Conservation (phyloP, 2,329 filamentous ascomycete genomes). For the Ascocoryne sarcoides region DNA sequence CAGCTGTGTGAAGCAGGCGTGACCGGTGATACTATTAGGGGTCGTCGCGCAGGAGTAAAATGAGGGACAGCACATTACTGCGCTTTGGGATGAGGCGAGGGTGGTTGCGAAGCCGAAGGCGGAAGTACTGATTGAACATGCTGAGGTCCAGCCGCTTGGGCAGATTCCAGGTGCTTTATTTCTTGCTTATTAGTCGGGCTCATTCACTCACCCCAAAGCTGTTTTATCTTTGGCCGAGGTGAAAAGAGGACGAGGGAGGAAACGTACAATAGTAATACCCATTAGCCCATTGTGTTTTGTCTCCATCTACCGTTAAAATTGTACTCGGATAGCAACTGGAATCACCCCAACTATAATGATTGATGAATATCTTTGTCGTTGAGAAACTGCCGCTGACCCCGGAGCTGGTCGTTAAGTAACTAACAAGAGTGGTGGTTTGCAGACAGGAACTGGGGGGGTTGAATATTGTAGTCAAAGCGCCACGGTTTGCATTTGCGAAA, state of each 20-base stretch:
- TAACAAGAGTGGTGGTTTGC: conserved; percentile 4
- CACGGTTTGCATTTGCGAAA: conserved; percentile 8
- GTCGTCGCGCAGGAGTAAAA: conserved; percentile 5
- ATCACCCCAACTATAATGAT: conserved; percentile 10
- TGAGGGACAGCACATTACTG: conserved; percentile 11
- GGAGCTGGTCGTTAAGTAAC: conserved; percentile 5
- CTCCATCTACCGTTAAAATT: conserved; percentile 5
- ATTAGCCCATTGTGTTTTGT: conserved; percentile 6
- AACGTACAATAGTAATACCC: conserved; percentile 8
- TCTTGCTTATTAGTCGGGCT: background rate
- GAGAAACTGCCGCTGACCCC: background rate
- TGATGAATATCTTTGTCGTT: conserved; percentile 9
- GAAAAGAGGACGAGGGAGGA: too few relatives aligned
- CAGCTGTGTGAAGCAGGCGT: conserved; percentile 4
- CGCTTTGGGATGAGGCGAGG: conserved; percentile 2
- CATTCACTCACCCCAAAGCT: too few relatives aligned
- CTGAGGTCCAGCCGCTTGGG: conserved; percentile 7
- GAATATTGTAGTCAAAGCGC: conserved; percentile 10
- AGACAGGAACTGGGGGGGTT: conserved; percentile 11
- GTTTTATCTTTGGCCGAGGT: too few relatives aligned
- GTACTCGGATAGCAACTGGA: conserved; percentile 6
- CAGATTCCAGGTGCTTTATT: conserved; percentile 7
- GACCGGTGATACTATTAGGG: conserved; percentile 3
- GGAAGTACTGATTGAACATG: conserved; percentile 3
- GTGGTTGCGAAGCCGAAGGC: conserved; percentile 8